These are phyloP conservation scores for Colletotrichum tofieldiae DNA, from an alignment of 2,329 filamentous ascomycete genomes.

Conservation along the genomic window DNA sequence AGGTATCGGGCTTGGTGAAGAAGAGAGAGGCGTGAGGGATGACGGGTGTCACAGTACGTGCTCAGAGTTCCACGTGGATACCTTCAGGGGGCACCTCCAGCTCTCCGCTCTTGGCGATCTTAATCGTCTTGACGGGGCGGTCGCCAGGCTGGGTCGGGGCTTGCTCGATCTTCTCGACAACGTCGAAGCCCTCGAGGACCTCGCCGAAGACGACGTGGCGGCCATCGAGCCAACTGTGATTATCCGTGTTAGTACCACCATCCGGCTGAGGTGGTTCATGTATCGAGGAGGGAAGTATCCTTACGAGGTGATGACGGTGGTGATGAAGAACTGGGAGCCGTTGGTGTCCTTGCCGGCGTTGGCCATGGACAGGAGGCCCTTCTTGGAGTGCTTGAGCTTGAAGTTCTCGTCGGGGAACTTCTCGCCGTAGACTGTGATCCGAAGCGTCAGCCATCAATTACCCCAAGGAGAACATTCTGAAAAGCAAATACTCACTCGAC, in stretches of 20 bases:
- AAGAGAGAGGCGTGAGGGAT: slow-evolving; percentile 26
- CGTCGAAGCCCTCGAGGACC: slow-evolving; percentile 87
- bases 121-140: slow-evolving; percentile 79
- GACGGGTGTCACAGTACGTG: slow-evolving; percentile 48
- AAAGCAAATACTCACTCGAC: slow-evolving; percentile 73
- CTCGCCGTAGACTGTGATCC: slow-evolving; percentile 79
- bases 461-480: neutral
- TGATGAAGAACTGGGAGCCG: slow-evolving; percentile 93
- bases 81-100: slow-evolving; percentile 88
- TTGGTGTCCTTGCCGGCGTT: slow-evolving; percentile 90
- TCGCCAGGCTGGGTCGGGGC: slow-evolving; percentile 76
- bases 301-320: slow-evolving; percentile 83
- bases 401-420: slow-evolving; percentile 95
- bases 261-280: slow-evolving; percentile 6
- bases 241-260: slow-evolving; percentile 15
- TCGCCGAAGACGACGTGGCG: slow-evolving; percentile 91
- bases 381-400: slow-evolving; percentile 93
- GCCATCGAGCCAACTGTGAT: slow-evolving; percentile 82
- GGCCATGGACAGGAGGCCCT: slow-evolving; percentile 87
- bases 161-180: slow-evolving; percentile 85
- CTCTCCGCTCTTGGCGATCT: slow-evolving; percentile 88
- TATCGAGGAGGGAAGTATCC: slow-evolving; percentile 46
- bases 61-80: slow-evolving; percentile 92
- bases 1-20: slow-evolving; percentile 18
- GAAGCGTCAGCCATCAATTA: neutral